Percentiles rank a stretch among this genome's conserved stretches.
These are phyloP conservation scores for Gleditsia sinensis DNA, from an alignment of 306 rosid species.

Conservation along the genomic window DNA sequence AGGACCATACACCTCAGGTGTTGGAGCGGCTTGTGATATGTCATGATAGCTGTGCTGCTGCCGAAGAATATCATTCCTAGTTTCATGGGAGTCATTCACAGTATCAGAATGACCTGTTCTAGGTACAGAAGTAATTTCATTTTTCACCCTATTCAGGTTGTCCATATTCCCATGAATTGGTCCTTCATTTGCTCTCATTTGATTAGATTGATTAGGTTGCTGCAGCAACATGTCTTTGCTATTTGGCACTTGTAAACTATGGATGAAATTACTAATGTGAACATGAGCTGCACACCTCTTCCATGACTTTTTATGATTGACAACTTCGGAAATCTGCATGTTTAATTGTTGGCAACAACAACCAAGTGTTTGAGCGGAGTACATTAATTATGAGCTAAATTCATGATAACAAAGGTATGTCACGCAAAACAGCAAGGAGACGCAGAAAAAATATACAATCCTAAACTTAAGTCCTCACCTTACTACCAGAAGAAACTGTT, in stretches of 20 bases:
- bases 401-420: background rate
- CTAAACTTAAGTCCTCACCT: slow-evolving; percentile 33
- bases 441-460: background rate
- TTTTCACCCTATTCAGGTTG: slow-evolving; percentile 33
- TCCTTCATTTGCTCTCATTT: slow-evolving; percentile 41
- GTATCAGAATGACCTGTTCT: slow-evolving; percentile 6
- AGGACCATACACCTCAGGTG: slow-evolving; percentile 30
- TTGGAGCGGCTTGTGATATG: slow-evolving; percentile 37
- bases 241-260: slow-evolving; percentile 37
- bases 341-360: slow-evolving; percentile 16
- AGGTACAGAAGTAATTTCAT: slow-evolving; percentile 38
- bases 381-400: too few relatives aligned
- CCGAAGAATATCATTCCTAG: slow-evolving; percentile 41
- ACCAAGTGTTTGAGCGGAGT: background rate
- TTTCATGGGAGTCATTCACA: slow-evolving; percentile 34
- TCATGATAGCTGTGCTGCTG: slow-evolving; percentile 42
- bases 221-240: slow-evolving; percentile 16
- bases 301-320: slow-evolving; percentile 34
- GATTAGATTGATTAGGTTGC: slow-evolving; percentile 33
- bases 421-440: slow-evolving; percentile 10
- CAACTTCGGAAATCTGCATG: slow-evolving; percentile 43
- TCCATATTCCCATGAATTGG: slow-evolving; percentile 39
- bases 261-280: slow-evolving; percentile 60
- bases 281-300: slow-evolving; percentile 76
- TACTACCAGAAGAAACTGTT: slow-evolving; percentile 35